phyloP scores from a whole-genome alignment of 1,139 yeast species.

The Kodamaea sp. region DNA sequence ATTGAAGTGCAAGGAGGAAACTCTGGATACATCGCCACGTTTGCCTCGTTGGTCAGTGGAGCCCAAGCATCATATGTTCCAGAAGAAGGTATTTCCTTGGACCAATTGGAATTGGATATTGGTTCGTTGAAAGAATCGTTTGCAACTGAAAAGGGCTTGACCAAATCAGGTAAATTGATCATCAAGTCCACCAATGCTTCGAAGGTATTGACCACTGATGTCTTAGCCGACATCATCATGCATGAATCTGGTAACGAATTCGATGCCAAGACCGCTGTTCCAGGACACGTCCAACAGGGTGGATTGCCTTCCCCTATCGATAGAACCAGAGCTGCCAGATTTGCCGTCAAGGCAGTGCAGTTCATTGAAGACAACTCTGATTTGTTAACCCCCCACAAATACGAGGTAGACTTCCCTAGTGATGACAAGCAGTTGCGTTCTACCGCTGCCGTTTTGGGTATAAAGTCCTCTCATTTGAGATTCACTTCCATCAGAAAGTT shows the following conservation, averaged over 20 bases:
- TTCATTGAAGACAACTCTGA: slow-evolving; percentile 56
- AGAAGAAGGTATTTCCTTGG: slow-evolving; percentile 76
- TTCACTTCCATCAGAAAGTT: slow-evolving; percentile 74
- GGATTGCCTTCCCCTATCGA: slow-evolving; percentile 79
- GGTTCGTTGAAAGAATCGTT: slow-evolving; percentile 68
- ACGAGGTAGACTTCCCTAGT: slow-evolving; percentile 33
- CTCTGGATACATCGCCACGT: slow-evolving; percentile 89
- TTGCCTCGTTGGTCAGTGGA: slow-evolving; percentile 87
- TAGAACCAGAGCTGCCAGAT: slow-evolving; percentile 68
- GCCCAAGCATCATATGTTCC: slow-evolving; percentile 94
- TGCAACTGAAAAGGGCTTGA: slow-evolving; percentile 74
- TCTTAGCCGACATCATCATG: slow-evolving; percentile 67
- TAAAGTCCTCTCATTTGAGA: slow-evolving; percentile 72
- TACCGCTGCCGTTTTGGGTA: slow-evolving; percentile 87
- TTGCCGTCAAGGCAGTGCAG: slow-evolving; percentile 68
- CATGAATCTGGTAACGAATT: slow-evolving; percentile 67
- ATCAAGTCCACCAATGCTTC: slow-evolving; percentile 72
- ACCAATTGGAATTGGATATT: slow-evolving; percentile 76
- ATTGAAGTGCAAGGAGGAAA: slow-evolving; percentile 98
- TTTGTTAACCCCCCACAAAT: slow-evolving; percentile 23
- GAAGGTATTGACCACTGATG: slow-evolving; percentile 63
- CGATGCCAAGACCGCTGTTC: slow-evolving; percentile 76
- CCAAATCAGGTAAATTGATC: slow-evolving; percentile 74
- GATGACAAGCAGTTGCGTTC: slow-evolving; percentile 39
- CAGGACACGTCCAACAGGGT: slow-evolving; percentile 87